These are phyloP conservation scores for Aspergillus tubingensis DNA, from an alignment of 2,329 filamentous ascomycete species.

Conservation along the genomic window DNA sequence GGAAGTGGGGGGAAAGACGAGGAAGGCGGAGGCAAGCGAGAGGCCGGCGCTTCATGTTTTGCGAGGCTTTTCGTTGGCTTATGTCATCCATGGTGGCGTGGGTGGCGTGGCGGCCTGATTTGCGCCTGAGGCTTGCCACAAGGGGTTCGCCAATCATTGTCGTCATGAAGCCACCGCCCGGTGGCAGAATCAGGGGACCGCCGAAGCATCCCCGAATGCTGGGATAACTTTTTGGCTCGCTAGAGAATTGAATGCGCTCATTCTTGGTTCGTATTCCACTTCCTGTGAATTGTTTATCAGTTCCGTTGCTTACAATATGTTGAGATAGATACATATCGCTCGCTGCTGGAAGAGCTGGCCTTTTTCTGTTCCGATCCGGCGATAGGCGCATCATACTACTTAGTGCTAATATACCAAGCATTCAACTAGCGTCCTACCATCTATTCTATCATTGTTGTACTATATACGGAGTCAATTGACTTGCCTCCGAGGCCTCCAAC, in stretches of 20 bases:
- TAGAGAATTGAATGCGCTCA: neutral
- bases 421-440: neutral
- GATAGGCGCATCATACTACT: neutral
- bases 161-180: constrained; percentile 15
- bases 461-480: neutral
- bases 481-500: neutral
- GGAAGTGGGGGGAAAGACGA: constrained; percentile 22
- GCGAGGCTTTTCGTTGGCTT: constrained; percentile 20
- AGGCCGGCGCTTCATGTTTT: constrained; percentile 22
- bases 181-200: neutral
- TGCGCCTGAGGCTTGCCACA: constrained; percentile 31
- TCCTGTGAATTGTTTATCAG: neutral
- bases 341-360: neutral
- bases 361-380: neutral
- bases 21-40: constrained; percentile 23
- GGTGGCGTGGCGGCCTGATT: constrained; percentile 27
- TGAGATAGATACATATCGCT: neutral
- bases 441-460: neutral
- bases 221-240: constrained; percentile 10
- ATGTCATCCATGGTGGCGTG: constrained; percentile 21
- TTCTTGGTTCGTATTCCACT: neutral
- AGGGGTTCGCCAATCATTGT: constrained; percentile 14
- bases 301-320: neutral
- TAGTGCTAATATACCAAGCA: neutral
- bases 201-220: constrained; percentile 5